phyloP scores from a whole-genome alignment of 805 yeast genomes.

The Metschnikowia corniflorae region DNA sequence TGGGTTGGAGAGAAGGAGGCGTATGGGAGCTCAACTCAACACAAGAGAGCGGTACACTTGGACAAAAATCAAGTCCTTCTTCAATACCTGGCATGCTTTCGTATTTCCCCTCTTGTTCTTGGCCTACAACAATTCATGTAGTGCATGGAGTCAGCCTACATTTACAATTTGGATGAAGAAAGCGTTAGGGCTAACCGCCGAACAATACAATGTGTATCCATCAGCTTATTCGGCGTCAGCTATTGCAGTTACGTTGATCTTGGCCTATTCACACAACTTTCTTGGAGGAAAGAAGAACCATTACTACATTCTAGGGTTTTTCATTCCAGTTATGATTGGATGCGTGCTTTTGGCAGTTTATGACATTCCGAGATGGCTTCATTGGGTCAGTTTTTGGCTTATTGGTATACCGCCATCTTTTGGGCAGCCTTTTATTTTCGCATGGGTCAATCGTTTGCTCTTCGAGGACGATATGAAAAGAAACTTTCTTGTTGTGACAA shows the following conservation, averaged over 20 bases:
- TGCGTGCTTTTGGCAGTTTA: slow-evolving; percentile 44
- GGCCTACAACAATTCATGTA: slow-evolving; percentile 35
- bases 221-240: slow-evolving; percentile 37
- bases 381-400: slow-evolving; percentile 49
- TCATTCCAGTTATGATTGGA: slow-evolving; percentile 38
- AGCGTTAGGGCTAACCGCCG: slow-evolving; percentile 28
- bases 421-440: slow-evolving; percentile 55
- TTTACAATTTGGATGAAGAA: slow-evolving; percentile 45
- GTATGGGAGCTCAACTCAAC: slow-evolving; percentile 35
- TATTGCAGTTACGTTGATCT: slow-evolving; percentile 32
- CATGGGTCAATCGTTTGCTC: slow-evolving; percentile 52
- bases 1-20: slow-evolving; percentile 42
- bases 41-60: slow-evolving; percentile 39
- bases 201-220: slow-evolving; percentile 40
- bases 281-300: slow-evolving; percentile 33
- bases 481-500: slow-evolving; percentile 34
- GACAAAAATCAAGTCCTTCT: slow-evolving; percentile 37
- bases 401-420: slow-evolving; percentile 45
- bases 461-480: slow-evolving; percentile 35
- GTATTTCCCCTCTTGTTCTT: slow-evolving; percentile 42
- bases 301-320: slow-evolving; percentile 35
- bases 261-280: slow-evolving; percentile 37
- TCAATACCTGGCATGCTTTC: slow-evolving; percentile 47
- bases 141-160: slow-evolving; percentile 38
- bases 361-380: slow-evolving; percentile 46